Conservation (phyloP, 75 land plant genomes). For the Ceratopteris richardii region DNA sequence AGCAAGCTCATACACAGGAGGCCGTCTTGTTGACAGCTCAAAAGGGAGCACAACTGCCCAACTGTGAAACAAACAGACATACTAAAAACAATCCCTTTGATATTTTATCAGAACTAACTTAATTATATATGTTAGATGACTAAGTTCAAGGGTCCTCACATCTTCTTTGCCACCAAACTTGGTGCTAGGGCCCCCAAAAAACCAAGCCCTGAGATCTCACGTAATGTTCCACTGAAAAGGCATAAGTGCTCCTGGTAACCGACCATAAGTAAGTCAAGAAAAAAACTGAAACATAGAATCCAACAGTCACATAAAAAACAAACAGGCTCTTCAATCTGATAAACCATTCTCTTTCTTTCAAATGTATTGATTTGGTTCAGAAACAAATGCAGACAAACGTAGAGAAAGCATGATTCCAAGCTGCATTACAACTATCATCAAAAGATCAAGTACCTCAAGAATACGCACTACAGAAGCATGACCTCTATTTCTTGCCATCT, state of each 20-base stretch:
- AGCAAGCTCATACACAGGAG: slow-evolving; percentile 66
- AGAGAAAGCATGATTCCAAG: too few species aligned
- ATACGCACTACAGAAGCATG: too few species aligned
- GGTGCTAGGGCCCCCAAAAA: slow-evolving; percentile 62
- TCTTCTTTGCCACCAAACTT: slow-evolving; percentile 49
- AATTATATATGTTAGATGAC: not conserved
- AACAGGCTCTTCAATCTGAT: too few species aligned
- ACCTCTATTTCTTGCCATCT: too few species aligned
- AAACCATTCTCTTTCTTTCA: too few species aligned
- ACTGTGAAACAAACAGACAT: slow-evolving; percentile 25
- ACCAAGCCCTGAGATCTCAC: slow-evolving; percentile 66
- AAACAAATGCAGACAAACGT: too few species aligned
- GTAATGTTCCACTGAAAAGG: slow-evolving; percentile 72
- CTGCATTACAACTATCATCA: too few species aligned
- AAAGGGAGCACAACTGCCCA: slow-evolving; percentile 85
- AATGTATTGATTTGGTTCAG: too few species aligned
- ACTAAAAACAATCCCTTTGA: not conserved
- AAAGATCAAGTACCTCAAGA: too few species aligned
- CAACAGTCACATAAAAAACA: too few species aligned
- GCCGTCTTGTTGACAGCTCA: slow-evolving; percentile 32
- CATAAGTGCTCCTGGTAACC: slow-evolving; percentile 58
- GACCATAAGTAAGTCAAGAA: too few species aligned
- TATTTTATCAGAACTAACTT: not conserved
- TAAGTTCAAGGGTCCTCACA: slow-evolving; percentile 18
- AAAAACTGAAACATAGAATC: too few species aligned